Evolutionary conservation across 352 stramenopile species (phyloP).

Genomic region (Globisporangium alternatum): DNA sequence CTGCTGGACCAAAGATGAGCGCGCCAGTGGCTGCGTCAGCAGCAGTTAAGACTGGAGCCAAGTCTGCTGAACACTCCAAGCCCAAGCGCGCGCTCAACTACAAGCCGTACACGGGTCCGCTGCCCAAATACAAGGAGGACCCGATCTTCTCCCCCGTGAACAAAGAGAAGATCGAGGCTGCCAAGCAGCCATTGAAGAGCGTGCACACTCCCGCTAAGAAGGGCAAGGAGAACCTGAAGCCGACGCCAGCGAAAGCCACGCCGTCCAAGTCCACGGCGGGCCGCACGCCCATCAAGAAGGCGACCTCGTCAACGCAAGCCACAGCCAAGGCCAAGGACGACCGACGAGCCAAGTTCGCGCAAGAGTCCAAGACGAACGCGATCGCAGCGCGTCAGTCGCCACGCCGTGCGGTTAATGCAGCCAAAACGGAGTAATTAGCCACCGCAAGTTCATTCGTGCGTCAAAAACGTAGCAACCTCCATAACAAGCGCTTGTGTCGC

Average conservation of each 20-base stretch:
- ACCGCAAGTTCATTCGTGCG: not conserved
- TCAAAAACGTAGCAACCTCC: not conserved
- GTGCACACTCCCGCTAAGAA: constrained; percentile 19
- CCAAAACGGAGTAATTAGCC: not conserved
- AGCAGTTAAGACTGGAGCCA: not conserved
- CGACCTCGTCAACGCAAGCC: constrained; percentile 7
- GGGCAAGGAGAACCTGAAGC: constrained; percentile 22
- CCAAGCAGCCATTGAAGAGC: constrained; percentile 22
- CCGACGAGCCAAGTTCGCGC: constrained; percentile 33
- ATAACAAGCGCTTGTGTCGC: not conserved
- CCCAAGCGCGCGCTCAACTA: constrained; percentile 25
- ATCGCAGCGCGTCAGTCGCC: constrained; percentile 13
- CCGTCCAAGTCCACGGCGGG: constrained; percentile 24
- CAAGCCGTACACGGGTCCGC: constrained; percentile 64
- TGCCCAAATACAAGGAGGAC: constrained; percentile 58
- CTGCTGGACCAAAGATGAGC: constrained; percentile 6
- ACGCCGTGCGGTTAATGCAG: constrained; percentile 1
- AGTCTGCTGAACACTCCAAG: constrained; percentile 4
- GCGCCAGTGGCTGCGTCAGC: not conserved
- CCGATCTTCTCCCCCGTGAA: constrained; percentile 52
- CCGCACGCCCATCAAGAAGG: constrained; percentile 28
- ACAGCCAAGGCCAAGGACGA: constrained; percentile 25
- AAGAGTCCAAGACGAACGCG: constrained; percentile 36
- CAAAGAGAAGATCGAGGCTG: constrained; percentile 15
- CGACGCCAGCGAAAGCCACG: constrained; percentile 7